Evolutionary conservation across 257 asterid species (phyloP).

Genomic region (Oldenlandia corymbosa): DNA sequence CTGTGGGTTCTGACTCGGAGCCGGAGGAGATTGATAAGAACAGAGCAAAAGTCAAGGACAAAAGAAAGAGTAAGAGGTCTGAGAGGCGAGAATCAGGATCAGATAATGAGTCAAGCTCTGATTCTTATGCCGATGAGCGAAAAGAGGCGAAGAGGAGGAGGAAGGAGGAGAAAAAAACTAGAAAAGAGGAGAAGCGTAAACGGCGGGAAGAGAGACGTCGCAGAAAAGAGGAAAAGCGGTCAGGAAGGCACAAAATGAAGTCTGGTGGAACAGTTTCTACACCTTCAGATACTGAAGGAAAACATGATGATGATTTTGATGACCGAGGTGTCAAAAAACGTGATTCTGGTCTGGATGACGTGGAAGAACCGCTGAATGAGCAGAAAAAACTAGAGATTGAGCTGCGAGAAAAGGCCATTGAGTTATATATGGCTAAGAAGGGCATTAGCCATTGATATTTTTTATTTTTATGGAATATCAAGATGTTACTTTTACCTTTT

Average conservation of each 20-base stretch:
- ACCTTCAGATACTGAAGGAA: conserved; percentile 44
- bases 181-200: conserved; percentile 67
- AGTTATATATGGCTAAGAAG: conserved; percentile 88
- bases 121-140: conserved; percentile 62
- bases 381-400: conserved; percentile 88
- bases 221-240: conserved; percentile 55
- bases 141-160: conserved; percentile 75
- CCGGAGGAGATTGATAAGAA: conserved; percentile 46
- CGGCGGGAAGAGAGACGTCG: conserved; percentile 70
- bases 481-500: conserved; percentile 21
- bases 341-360: conserved; percentile 24
- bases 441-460: conserved; percentile 52
- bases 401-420: conserved; percentile 95
- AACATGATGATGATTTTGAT: conserved; percentile 31
- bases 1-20: conserved; percentile 40
- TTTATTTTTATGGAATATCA: conserved; percentile 30
- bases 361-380: conserved; percentile 45
- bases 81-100: conserved; percentile 45
- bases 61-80: conserved; percentile 57
- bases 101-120: conserved; percentile 63
- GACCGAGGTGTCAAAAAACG: conserved; percentile 42
- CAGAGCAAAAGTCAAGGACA: conserved; percentile 42
- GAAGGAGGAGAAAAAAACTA: conserved; percentile 70
- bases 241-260: conserved; percentile 55
- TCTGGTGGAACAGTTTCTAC: conserved; percentile 43